Conservation (phyloP, 2,329 filamentous ascomycete species). For the Aspergillus pseudoviridinutans region DNA sequence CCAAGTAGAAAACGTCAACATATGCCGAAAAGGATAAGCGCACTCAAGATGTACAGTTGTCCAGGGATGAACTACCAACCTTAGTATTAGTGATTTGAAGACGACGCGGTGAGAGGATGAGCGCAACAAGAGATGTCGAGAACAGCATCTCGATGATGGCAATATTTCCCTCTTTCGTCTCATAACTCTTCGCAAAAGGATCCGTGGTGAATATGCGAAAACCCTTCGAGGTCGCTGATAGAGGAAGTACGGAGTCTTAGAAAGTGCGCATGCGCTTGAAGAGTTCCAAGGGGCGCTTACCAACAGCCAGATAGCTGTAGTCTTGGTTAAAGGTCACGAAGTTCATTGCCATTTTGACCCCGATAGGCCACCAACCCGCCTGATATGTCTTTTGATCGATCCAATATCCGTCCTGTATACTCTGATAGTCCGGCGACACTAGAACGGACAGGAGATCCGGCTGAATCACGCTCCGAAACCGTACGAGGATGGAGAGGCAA, state of each 20-base stretch:
- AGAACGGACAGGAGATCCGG: slow-evolving; percentile 11
- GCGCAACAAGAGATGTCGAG: slow-evolving; percentile 90
- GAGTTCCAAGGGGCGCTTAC: slow-evolving; percentile 47
- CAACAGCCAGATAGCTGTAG: slow-evolving; percentile 93
- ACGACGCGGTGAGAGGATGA: slow-evolving; percentile 86
- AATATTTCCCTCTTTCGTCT: slow-evolving; percentile 90
- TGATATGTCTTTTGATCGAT: background rate
- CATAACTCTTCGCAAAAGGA: slow-evolving; percentile 91
- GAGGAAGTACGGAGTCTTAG: slow-evolving; percentile 15
- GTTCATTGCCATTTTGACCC: slow-evolving; percentile 70
- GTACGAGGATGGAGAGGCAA: slow-evolving; percentile 10
- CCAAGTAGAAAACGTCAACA: slow-evolving; percentile 10
- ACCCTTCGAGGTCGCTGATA: slow-evolving; percentile 78
- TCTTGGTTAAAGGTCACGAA: slow-evolving; percentile 99
- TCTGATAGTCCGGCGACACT: background rate
- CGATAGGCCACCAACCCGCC: background rate
- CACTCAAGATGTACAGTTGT: background rate
- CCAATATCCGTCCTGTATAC: background rate
- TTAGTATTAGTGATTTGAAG: slow-evolving; percentile 98
- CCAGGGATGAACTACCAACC: slow-evolving; percentile 47
- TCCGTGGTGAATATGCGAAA: slow-evolving; percentile 97
- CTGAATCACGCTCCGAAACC: background rate
- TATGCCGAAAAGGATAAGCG: background rate
- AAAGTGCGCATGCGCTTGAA: slow-evolving; percentile 1
- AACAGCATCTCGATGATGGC: slow-evolving; percentile 98